phyloP scores from a whole-genome alignment of 805 yeast genomes.

The Ogataea nakhonphanomensis region DNA sequence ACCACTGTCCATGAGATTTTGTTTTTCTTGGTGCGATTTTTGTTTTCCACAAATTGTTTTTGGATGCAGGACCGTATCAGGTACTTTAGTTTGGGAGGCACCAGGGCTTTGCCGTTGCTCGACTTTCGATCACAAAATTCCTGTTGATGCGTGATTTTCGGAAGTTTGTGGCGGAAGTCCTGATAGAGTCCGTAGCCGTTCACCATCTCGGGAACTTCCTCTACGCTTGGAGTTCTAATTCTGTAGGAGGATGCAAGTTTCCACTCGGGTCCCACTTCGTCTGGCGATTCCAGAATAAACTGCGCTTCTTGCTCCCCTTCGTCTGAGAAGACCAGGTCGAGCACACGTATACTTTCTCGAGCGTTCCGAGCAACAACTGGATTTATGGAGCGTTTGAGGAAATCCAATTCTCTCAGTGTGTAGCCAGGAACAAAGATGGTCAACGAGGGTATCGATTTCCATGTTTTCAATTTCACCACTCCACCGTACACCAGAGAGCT shows the following conservation, averaged over 20 bases:
- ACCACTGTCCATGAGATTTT: conserved; percentile 49
- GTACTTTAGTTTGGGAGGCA: conserved; percentile 53
- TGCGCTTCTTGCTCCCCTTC: conserved; percentile 15
- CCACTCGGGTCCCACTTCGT: conserved; percentile 51
- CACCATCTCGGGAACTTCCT: conserved; percentile 28
- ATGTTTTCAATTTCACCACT: conserved; percentile 60
- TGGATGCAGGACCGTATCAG: conserved; percentile 57
- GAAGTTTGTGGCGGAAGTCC: background rate
- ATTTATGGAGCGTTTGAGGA: conserved; percentile 46
- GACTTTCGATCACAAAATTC: no score
- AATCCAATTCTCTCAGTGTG: conserved; percentile 59
- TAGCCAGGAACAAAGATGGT: conserved; percentile 51
- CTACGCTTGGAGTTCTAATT: conserved; percentile 41
- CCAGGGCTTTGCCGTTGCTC: conserved; percentile 31
- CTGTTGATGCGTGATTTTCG: no score
- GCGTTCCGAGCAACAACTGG: conserved; percentile 62
- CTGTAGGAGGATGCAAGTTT: conserved; percentile 43
- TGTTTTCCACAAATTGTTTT: conserved; percentile 44
- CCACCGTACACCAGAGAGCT: conserved; percentile 63
- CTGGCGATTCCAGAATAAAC: conserved; percentile 39
- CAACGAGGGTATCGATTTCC: conserved; percentile 45
- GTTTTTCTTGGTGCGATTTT: conserved; percentile 16
- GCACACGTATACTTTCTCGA: conserved; percentile 58
- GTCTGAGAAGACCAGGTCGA: conserved; percentile 39
- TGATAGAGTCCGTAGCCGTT: conserved; percentile 16